Conservation (phyloP, 306 rosid species). For the Senna siamea region DNA sequence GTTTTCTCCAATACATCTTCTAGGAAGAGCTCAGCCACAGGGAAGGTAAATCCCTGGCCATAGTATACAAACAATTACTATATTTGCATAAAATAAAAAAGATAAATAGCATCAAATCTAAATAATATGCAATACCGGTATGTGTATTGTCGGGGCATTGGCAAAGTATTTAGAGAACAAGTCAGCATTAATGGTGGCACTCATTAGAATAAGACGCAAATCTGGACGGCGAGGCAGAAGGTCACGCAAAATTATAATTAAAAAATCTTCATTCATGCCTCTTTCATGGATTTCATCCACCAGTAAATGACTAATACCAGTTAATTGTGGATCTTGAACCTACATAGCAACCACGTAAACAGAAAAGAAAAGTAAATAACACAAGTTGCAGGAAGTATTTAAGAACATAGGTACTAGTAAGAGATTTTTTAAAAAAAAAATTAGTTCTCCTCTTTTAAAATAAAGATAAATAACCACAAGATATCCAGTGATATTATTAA, state of each 20-base stretch:
- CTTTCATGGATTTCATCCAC: slow-evolving; percentile 99
- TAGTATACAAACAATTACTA: slow-evolving; percentile 27
- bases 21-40: slow-evolving; percentile 80
- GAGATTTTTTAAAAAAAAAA: not conserved
- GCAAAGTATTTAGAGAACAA: slow-evolving; percentile 85
- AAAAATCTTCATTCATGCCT: slow-evolving; percentile 96
- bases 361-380: slow-evolving; percentile 38
- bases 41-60: slow-evolving; percentile 81
- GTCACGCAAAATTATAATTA: slow-evolving; percentile 83
- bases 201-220: slow-evolving; percentile 89
- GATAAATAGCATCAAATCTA: slow-evolving; percentile 25
- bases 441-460: slow-evolving; percentile 22
- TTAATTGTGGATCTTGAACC: slow-evolving; percentile 88
- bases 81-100: slow-evolving; percentile 22
- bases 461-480: slow-evolving; percentile 19
- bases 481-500: slow-evolving; percentile 11
- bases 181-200: slow-evolving; percentile 97
- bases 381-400: slow-evolving; percentile 31
- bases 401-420: slow-evolving; percentile 15
- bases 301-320: slow-evolving; percentile 88
- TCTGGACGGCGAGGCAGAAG: slow-evolving; percentile 96
- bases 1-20: slow-evolving; percentile 94
- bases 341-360: slow-evolving; percentile 48
- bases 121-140: slow-evolving; percentile 64
- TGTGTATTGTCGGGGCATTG: slow-evolving; percentile 80